Evolutionary conservation across 176 grass and related monocot species (phyloP), one percentile per base, ranked within the genome.

Genomic region (Rhynchospora tenuis): DNA sequence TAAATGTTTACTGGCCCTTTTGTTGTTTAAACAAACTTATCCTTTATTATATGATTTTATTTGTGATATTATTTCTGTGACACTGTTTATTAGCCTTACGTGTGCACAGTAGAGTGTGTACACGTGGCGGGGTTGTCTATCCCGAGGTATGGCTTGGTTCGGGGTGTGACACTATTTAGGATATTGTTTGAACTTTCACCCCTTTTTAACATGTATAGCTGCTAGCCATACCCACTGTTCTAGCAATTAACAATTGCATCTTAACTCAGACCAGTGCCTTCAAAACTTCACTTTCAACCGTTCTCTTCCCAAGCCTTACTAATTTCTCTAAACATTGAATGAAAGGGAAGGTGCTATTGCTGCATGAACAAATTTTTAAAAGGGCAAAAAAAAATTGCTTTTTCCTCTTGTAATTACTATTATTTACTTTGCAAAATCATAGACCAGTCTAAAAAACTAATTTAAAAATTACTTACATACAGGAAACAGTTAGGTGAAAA

Each of bases 221-320:
- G 75, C 27, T 16, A 69, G 9, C 89, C 89, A n/a, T 87, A 85
- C 64, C 90, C 95, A 64, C 86, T 88, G 68, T 90, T 91, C 38
- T 93, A 93, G 84, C 95, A 98, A 83, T 93, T 87, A 15, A 90
- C 7, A 33, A 94, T 71, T 75, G 89, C 38, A 73, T 90, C 82
- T 68, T 87, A 88, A 55, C 62, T 19, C 54, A 91, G 22, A 13
- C 89, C 86, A 68, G 86, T 89, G 81, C 86, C 63, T 54, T 93
- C 90, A 38, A 94, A 94, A 84, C 95, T 93, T 70, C 86, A 92
- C 83, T 91, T 81, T 92, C 95, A 98, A 20, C 88, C 84, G 7
- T 81, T 80, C 74, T 86, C 90, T 90, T 85, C 79, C 57, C 33
- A 59, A 60, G 65, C 86, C 74, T 84, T 9, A 89, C 85, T 64